These are phyloP conservation scores for Exophiala phaeomuriformis DNA, from an alignment of 2,329 filamentous ascomycete species.

Conservation along the genomic window DNA sequence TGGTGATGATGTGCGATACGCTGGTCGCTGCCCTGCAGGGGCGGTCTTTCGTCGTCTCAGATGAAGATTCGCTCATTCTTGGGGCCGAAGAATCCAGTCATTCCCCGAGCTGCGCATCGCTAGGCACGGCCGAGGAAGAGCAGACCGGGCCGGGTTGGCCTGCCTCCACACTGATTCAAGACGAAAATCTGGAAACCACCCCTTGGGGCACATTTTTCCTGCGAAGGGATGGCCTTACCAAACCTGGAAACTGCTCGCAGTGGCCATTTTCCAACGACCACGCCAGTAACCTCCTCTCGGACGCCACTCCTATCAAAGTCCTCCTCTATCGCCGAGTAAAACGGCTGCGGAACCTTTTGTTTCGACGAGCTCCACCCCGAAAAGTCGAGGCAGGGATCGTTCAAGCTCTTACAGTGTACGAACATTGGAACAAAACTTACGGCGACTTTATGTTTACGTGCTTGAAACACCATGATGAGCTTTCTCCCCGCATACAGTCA, in stretches of 20 bases:
- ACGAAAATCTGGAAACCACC: neutral
- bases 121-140: neutral
- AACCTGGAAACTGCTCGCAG: slow-evolving; percentile 37
- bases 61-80: slow-evolving; percentile 41
- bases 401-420: slow-evolving; percentile 45
- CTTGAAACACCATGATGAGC: slow-evolving; percentile 42
- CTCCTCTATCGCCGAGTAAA: slow-evolving; percentile 52
- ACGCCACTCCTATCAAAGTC: slow-evolving; percentile 53
- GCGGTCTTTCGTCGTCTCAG: slow-evolving; percentile 40
- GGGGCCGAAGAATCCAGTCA: neutral
- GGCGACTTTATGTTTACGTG: slow-evolving; percentile 48
- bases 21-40: slow-evolving; percentile 49
- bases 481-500: slow-evolving; percentile 50
- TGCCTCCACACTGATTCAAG: neutral
- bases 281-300: slow-evolving; percentile 44
- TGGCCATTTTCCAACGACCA: slow-evolving; percentile 49
- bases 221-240: neutral
- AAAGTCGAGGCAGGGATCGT: slow-evolving; percentile 45
- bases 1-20: slow-evolving; percentile 54
- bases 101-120: neutral
- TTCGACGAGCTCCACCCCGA: slow-evolving; percentile 34
- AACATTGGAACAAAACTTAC: slow-evolving; percentile 50
- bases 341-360: slow-evolving; percentile 48
- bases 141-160: neutral
- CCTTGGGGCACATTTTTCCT: slow-evolving; percentile 38